Evolutionary conservation across 2,329 filamentous ascomycete genomes (phyloP).

Genomic region (Alternaria conjuncta): DNA sequence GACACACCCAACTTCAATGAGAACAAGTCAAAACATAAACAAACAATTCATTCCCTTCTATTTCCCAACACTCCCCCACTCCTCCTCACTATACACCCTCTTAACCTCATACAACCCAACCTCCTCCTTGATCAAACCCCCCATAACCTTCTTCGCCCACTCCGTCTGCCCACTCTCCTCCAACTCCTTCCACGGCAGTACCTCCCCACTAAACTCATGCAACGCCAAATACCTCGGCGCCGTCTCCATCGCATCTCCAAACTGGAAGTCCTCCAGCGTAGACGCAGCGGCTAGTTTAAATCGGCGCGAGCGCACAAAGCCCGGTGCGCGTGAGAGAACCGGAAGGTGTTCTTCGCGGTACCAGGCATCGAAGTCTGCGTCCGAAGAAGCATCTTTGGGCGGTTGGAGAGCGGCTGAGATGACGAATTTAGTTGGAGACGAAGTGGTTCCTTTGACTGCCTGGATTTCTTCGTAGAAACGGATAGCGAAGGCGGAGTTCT

Average conservation of each 20-base stretch:
- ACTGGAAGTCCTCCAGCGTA: constrained; percentile 27
- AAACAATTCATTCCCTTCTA: not conserved
- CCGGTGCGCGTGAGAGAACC: constrained; percentile 11
- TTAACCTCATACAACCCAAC: constrained; percentile 26
- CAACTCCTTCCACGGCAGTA: constrained; percentile 26
- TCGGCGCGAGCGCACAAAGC: constrained; percentile 28
- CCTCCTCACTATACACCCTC: constrained; percentile 22
- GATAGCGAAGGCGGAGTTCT: constrained; percentile 35
- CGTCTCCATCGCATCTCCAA: constrained; percentile 8
- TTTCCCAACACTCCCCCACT: constrained; percentile 16
- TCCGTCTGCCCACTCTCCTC: constrained; percentile 20
- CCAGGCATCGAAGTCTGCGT: constrained; percentile 28
- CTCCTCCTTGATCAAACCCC: constrained; percentile 16
- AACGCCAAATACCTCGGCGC: constrained; percentile 27
- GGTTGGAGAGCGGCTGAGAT: constrained; percentile 18
- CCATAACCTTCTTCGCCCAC: constrained; percentile 32
- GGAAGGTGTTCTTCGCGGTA: constrained; percentile 29
- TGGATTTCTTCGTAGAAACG: constrained; percentile 31
- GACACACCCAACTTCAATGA: not conserved
- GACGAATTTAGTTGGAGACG: constrained; percentile 16
- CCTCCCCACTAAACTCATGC: constrained; percentile 33
- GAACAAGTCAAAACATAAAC: not conserved
- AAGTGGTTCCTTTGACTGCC: not conserved
- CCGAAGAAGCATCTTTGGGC: not conserved
- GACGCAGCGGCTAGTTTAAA: constrained; percentile 25